A percentile compares a stretch with the other conserved stretches of the same genome.
These are phyloP conservation scores for Rhizoclosmatium sp. DNA, from an alignment of 192 early-diverging fungal species.

Conservation along the genomic window DNA sequence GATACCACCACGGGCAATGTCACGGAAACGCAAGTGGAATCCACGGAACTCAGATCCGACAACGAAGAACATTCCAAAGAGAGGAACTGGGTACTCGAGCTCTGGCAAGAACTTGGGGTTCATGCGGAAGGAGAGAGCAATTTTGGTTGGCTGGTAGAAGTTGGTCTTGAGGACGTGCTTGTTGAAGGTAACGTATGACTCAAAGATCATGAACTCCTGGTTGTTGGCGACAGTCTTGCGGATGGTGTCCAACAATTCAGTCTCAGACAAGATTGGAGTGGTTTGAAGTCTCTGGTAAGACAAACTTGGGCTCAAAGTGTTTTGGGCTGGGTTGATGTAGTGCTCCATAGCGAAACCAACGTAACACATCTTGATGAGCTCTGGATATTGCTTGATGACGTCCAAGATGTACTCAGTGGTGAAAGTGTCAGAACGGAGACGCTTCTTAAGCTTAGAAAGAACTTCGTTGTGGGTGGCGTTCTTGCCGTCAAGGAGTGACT, in stretches of 20 bases:
- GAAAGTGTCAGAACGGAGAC: conserved; percentile 94
- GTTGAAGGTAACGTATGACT: conserved; percentile 96
- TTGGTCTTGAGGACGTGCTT: conserved; percentile 98
- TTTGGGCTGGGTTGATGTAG: conserved; percentile 77
- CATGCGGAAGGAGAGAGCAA: conserved; percentile 98
- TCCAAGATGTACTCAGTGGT: conserved; percentile 97
- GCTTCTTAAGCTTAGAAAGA: conserved; percentile 96
- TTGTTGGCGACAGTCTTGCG: conserved; percentile 84
- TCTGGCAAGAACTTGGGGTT: conserved; percentile 92
- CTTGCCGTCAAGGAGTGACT: conserved; percentile 76
- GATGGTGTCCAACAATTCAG: conserved; percentile 89
- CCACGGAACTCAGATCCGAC: conserved; percentile 98
- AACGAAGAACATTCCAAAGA: conserved; percentile 96
- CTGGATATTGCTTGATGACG: conserved; percentile 94
- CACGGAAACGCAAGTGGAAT: conserved; percentile 98
- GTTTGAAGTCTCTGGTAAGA: conserved; percentile 88
- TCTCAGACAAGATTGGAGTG: conserved; percentile 76
- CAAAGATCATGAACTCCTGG: conserved; percentile 92
- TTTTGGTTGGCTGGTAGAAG: conserved; percentile 99
- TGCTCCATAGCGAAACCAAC: conserved; percentile 93
- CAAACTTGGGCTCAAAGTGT: conserved; percentile 70
- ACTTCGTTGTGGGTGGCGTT: conserved; percentile 91
- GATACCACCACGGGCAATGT: conserved; percentile 98
- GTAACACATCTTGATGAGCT: conserved; percentile 91
- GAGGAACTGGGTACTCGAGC: conserved; percentile 90